phyloP scores from a whole-genome alignment of 176 grass and related monocot genomes.

The Stipa capillata region DNA sequence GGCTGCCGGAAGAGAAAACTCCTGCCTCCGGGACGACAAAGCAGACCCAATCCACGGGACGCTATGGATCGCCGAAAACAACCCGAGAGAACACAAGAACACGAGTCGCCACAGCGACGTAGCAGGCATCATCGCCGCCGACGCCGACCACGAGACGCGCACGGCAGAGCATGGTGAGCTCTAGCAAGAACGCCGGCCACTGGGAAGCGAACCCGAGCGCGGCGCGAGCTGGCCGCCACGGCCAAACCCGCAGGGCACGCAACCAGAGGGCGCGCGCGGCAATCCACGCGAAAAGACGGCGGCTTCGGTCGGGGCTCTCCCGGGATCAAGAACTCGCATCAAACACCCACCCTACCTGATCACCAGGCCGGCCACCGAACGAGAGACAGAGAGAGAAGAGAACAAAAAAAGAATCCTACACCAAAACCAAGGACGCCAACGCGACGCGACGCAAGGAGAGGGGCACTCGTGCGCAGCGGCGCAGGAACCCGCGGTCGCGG shows the following conservation, averaged over 20 bases:
- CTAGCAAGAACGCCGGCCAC: background rate
- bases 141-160: background rate
- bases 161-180: background rate
- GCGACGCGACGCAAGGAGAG: background rate
- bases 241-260: background rate
- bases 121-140: background rate
- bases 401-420: slow-evolving; percentile 11
- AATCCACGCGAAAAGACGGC: background rate
- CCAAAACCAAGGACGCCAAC: background rate
- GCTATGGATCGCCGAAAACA: background rate
- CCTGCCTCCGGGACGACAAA: background rate
- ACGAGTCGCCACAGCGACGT: background rate
- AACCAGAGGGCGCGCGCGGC: background rate
- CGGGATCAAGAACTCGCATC: background rate
- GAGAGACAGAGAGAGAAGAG: background rate
- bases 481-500: background rate
- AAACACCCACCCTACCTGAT: background rate
- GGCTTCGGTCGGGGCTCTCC: background rate
- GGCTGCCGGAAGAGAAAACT: background rate
- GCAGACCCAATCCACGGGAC: background rate
- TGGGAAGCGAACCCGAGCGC: background rate
- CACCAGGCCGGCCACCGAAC: background rate
- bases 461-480: background rate
- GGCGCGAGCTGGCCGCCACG: background rate
- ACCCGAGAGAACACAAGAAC: background rate